Evolutionary conservation across 1,139 yeast genomes (phyloP).

Genomic region (Nakaseomyces glabratus): DNA sequence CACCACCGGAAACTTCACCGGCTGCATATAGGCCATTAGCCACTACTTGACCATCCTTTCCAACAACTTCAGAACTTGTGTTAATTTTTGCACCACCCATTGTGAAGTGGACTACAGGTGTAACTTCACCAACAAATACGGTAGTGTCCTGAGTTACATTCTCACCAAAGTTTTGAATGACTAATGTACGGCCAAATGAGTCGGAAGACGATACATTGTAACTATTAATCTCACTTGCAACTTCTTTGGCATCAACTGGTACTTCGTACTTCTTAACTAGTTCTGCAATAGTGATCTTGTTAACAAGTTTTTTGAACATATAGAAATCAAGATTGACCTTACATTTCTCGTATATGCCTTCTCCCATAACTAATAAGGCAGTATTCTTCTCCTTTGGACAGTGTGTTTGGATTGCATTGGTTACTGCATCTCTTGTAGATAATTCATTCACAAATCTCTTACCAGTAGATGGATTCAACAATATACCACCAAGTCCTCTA

Average conservation of each 20-base stretch:
- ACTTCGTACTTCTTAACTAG: constrained; percentile 36
- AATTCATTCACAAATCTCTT: constrained; percentile 65
- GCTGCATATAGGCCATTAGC: constrained; percentile 63
- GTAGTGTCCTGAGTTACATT: constrained; percentile 17
- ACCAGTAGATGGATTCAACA: constrained; percentile 48
- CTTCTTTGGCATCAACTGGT: constrained; percentile 32
- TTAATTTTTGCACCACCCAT: constrained; percentile 79
- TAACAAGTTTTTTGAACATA: constrained; percentile 55
- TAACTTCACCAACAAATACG: constrained; percentile 38
- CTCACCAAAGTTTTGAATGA: constrained; percentile 27
- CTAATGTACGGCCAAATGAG: constrained; percentile 26
- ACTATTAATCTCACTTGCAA: constrained; percentile 38
- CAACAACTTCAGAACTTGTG: constrained; percentile 46
- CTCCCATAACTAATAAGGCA: constrained; percentile 34
- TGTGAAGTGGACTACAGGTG: constrained; percentile 76
- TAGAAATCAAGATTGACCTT: constrained; percentile 52
- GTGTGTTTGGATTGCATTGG: constrained; percentile 37
- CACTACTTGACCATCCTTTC: constrained; percentile 33
- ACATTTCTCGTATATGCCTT: constrained; percentile 31
- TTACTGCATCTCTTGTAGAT: constrained; percentile 61
- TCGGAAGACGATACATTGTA: constrained; percentile 36
- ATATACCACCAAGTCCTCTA: constrained; percentile 69
- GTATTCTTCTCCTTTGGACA: constrained; percentile 34
- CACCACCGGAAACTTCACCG: constrained; percentile 78
- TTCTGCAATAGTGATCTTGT: constrained; percentile 42